Evolutionary conservation across 1,284 basidiomycete species (phyloP), one percentile per base, ranked within the genome.

Genomic region (Sporisorium reilianum): DNA sequence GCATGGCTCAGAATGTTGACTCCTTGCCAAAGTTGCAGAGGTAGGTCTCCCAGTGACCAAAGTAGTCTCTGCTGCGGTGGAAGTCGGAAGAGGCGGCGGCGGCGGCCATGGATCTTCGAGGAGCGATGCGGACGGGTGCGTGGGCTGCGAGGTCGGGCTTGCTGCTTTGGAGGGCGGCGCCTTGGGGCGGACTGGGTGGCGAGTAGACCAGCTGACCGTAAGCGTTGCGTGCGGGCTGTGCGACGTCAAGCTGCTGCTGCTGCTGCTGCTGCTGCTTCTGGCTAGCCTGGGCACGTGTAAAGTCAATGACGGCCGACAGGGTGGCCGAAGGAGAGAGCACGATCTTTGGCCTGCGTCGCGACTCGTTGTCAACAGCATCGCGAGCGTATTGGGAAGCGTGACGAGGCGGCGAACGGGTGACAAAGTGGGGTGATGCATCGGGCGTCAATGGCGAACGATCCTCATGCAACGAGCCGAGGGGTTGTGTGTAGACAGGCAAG

Each of bases 1-100:
- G 32, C 32, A 8, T 12, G 6, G 32, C 1, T 54, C n/a, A 68
- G 34, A 68, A 68, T 4, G 66, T 68, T 4, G 66, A 63, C 50
- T 71, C 68, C 46, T 61, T 71, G 54, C 68, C 58, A 36, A 48
- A 62, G 44, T 59, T 45, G 48, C 69, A 72, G 34, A 69, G 61
- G 18, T 69, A 64, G 4, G 56, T 30, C 42, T 69, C 67, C 67
- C 67, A 69, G 34, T 60, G 67, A 32, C 61, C 67, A 36, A 69
- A 69, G 54, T 69, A 69, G 49, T 69, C 57, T 14, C 26, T 51
- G 42, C 16, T 20, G 6, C 26, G 41, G 20, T 11, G 42, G 12
- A 2, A n/a, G 41, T 14, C n/a, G 6, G 41, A 28, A 16, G 53
- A 18, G 8, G 30, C 5, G 18, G 18, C 45, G 9, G 45, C 30